Percentiles rank a stretch among this genome's conserved stretches.
These are phyloP conservation scores for Scalesia atractyloides DNA, from an alignment of 129 eudicot species.

Conservation along the genomic window DNA sequence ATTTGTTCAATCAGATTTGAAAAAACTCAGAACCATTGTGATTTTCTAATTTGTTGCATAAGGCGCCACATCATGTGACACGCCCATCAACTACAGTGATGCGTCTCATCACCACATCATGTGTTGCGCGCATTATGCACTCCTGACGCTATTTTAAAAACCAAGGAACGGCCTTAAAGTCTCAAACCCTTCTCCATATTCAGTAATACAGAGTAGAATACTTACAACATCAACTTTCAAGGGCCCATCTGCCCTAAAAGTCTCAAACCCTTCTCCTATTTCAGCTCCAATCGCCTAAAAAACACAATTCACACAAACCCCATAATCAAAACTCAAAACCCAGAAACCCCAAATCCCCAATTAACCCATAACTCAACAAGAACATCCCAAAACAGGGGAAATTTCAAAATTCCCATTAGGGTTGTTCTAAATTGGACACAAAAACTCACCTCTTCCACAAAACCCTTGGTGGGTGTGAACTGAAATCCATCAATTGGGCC, in stretches of 20 bases:
- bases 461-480: slow-evolving; percentile 52
- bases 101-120: too few relatives aligned
- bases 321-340: neutral
- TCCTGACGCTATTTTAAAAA: neutral
- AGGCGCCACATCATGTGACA: too few relatives aligned
- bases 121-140: too few relatives aligned
- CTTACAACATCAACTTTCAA: slow-evolving; percentile 94
- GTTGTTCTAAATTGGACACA: neutral
- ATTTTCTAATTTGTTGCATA: too few relatives aligned
- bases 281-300: slow-evolving; percentile 94
- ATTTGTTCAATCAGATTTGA: too few relatives aligned
- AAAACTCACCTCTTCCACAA: slow-evolving; percentile 69
- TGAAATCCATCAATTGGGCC: slow-evolving; percentile 52
- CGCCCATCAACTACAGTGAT: too few relatives aligned
- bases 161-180: too few relatives aligned
- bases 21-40: too few relatives aligned
- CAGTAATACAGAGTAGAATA: neutral
- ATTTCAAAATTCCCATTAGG: neutral
- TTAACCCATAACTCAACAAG: neutral
- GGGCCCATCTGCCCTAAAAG: slow-evolving; percentile 88
- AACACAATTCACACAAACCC: slow-evolving; percentile 5
- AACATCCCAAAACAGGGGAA: neutral
- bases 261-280: slow-evolving; percentile 96
- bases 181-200: too few relatives aligned
- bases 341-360: neutral